phyloP scores from a whole-genome alignment of 2,329 filamentous ascomycete species.

The Teratosphaeria gauchensis region DNA sequence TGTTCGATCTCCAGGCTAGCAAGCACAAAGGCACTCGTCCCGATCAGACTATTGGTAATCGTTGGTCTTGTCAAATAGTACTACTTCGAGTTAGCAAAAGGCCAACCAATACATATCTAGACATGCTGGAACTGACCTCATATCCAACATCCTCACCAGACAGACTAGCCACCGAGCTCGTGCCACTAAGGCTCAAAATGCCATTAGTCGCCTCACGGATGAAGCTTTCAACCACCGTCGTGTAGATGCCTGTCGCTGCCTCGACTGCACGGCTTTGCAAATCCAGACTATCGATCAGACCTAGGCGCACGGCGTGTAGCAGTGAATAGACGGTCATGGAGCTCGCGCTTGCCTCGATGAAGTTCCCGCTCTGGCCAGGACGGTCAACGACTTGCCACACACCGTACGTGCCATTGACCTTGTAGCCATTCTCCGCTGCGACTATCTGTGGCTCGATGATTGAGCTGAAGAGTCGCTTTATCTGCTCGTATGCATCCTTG shows the following conservation, averaged over 20 bases:
- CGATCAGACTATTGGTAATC: slow-evolving; percentile 30
- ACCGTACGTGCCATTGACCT: slow-evolving; percentile 21
- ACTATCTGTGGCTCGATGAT: slow-evolving; percentile 32
- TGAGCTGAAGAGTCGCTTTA: slow-evolving; percentile 29
- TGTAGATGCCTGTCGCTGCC: slow-evolving; percentile 41
- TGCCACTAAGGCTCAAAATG: slow-evolving; percentile 29
- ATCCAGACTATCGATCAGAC: slow-evolving; percentile 22
- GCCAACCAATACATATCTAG: not conserved
- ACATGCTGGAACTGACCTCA: slow-evolving; percentile 30
- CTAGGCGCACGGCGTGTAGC: slow-evolving; percentile 37
- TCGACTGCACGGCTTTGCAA: slow-evolving; percentile 21
- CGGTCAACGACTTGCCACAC: slow-evolving; percentile 51
- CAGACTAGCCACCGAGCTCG: slow-evolving; percentile 44
- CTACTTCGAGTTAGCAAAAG: slow-evolving; percentile 15
- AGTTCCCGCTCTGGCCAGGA: slow-evolving; percentile 43
- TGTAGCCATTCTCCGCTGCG: slow-evolving; percentile 24
- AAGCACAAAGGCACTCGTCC: slow-evolving; percentile 32
- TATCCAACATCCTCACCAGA: slow-evolving; percentile 39
- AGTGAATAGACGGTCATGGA: slow-evolving; percentile 49
- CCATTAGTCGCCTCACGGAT: slow-evolving; percentile 39
- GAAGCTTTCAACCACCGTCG: slow-evolving; percentile 35
- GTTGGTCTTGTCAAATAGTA: slow-evolving; percentile 36
- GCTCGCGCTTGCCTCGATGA: slow-evolving; percentile 50
- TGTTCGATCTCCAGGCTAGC: slow-evolving; percentile 27
- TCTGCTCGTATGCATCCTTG: slow-evolving; percentile 17